Base-by-base conservation (phyloP, 495 filamentous ascomycete species). In the Cercophora newfieldiana region DNA sequence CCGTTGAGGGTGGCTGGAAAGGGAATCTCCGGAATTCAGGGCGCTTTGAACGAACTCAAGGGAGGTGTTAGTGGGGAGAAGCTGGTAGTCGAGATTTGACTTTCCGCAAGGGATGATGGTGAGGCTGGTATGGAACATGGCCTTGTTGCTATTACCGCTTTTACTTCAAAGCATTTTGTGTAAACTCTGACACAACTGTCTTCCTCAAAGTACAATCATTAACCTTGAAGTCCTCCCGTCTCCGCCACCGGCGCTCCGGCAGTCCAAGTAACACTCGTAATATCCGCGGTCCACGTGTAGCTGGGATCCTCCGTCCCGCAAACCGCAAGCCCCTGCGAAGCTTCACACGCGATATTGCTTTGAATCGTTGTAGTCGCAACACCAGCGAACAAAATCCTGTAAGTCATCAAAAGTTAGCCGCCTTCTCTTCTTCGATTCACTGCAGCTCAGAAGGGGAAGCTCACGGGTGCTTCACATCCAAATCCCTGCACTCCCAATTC, bases 11-110 rank as follows among this genome's bases (percentile, higher is more conserved):
- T 12, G 4, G 30, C 12, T 33, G 30, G 5, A 0, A 62, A 72
- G 0, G 74, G 77, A 1, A 19, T 78, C 16, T 59, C 55, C 1
- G 69, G 59, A 0, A 30, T 80, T 18, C 69, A 74, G 64, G 58
- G 56, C 30, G 77, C 64, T n/a, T 50, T 80, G 28, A 63, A 73
- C 7, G 56, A 31, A 37, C 31, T 79, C 29, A 75, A 70, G 66
- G 63, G 69, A 44, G 73, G 69, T 12, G 69, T 73, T 0, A 80
- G 78, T 33, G 77, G 73, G 24, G 67, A 69, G 62, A 80, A 80
- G 69, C 19, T 80, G 18, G 73, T 78, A 18, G 72, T 79, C 29
- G 69, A 66, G 33, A 28, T 75, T 18, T 61, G 30, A 33, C 5
- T 5, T n/a, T n/a, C n/a, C n/a, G n/a, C n/a, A n/a, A n/a, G n/a